phyloP scores from a whole-genome alignment of 2,329 filamentous ascomycete genomes.

The Penicillium sp. region DNA sequence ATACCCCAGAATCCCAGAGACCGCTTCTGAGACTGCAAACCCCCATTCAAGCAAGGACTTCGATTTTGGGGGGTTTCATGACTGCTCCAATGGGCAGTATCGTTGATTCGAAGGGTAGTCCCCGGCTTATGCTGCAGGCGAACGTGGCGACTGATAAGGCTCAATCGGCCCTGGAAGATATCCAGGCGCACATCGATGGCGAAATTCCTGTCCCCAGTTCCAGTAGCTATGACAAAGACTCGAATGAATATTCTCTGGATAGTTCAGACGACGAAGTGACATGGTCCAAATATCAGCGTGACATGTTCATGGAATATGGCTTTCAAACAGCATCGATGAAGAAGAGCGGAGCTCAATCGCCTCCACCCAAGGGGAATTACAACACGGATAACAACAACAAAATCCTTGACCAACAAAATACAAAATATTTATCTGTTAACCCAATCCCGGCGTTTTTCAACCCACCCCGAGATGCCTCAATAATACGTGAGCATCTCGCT shows the following conservation, averaged over 20 bases:
- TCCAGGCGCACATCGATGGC: background rate
- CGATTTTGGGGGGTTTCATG: background rate
- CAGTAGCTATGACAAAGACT: slow-evolving; percentile 10
- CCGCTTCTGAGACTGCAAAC: slow-evolving; percentile 11
- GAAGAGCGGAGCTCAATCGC: background rate
- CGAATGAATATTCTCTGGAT: background rate
- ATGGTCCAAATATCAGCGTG: slow-evolving; percentile 21
- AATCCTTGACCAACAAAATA: background rate
- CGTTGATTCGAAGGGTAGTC: slow-evolving; percentile 41
- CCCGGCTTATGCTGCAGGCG: slow-evolving; percentile 21
- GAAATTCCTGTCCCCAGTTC: slow-evolving; percentile 5
- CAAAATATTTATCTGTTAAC: too few relatives aligned
- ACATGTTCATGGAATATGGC: slow-evolving; percentile 24
- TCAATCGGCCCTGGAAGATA: background rate
- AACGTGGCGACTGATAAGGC: background rate
- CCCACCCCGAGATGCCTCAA: background rate
- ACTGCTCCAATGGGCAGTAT: slow-evolving; percentile 19
- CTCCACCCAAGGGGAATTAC: background rate
- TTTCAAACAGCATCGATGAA: slow-evolving; percentile 10
- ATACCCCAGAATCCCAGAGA: slow-evolving; percentile 21
- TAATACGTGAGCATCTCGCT: background rate
- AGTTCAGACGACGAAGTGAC: slow-evolving; percentile 3
- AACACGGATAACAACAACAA: too few relatives aligned
- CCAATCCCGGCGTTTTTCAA: background rate
- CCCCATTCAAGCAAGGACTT: background rate